Base-by-base conservation (phyloP, 805 yeast species). In the Metschnikowia rubicola region DNA sequence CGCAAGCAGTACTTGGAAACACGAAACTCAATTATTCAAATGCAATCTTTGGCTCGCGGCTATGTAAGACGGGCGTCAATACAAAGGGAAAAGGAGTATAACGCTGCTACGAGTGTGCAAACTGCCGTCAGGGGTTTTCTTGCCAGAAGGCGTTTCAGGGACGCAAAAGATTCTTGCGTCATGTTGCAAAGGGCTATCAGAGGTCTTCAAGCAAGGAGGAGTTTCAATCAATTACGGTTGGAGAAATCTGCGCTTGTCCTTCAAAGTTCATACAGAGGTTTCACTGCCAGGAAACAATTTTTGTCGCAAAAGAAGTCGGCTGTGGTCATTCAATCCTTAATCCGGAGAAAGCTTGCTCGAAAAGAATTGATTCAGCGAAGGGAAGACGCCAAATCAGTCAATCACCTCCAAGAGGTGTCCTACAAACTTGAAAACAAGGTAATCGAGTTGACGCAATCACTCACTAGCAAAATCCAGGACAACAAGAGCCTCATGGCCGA, bases 361-460 rank as follows among this genome's bases (percentile, higher is more conserved):
- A 71, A 70, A 43, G 84, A 86, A 63, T 79, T 88, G 57, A 69
- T 71, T 53, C 68, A 74, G 47, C 73, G 89, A 65, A 87, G 81
- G 63, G 77, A 77, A n/a, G 98, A 94, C 54, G 96, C 97, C 30
- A 88, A 88, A 64, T 88, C 96, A 12, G 96, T 89, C 38, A 84
- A 85, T 63, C 95, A 86, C 62, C 78, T 88, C 72, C 82, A 88
- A 67, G 96, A 92, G 65, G 96, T 88, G 35, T 90, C 96, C 59
- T 94, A 89, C 70, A 82, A 86, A 64, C 78, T 95, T 60, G 99
- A 94, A 67, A 94, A 94, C 68, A 94, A 95, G 75, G 97, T 95
- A n/a, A 90, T 94, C 55, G 96, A 91, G 67, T 79, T 94, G 57
- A 92, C 97, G 3, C 95, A 92, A 61, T 79, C 85, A 10, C 74